Percentiles rank a stretch among this genome's conserved stretches.
Evolutionary conservation across 2,329 filamentous ascomycete genomes (phyloP).

Genomic region (Colletotrichum coccodes): DNA sequence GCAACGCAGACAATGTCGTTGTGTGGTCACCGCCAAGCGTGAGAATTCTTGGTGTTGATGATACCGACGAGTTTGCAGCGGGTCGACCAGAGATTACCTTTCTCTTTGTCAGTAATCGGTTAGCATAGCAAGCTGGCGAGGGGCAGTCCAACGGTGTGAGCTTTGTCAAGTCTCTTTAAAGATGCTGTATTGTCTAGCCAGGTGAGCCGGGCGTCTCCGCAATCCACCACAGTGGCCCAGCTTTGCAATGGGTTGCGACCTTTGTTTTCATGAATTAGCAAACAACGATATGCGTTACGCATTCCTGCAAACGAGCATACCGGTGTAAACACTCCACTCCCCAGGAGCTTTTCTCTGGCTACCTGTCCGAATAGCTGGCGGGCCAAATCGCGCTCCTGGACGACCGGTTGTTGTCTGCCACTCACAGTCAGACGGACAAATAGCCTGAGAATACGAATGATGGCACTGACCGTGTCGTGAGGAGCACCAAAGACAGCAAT

Average conservation of each 20-base stretch:
- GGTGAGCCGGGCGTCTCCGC: conserved; percentile 81
- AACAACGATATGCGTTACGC: too few relatives aligned
- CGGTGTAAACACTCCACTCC: conserved; percentile 40
- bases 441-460: not conserved
- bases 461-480: conserved; percentile 39
- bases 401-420: conserved; percentile 37
- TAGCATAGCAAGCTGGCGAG: not conserved
- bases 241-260: conserved; percentile 30
- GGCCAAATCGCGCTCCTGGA: conserved; percentile 42
- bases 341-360: conserved; percentile 36
- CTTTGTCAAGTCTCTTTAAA: conserved; percentile 78
- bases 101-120: conserved; percentile 19
- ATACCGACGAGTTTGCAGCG: conserved; percentile 54
- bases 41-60: conserved; percentile 61
- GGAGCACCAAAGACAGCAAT: conserved; percentile 43
- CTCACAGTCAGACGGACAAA: not conserved
- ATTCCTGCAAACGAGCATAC: conserved; percentile 12
- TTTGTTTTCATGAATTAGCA: conserved; percentile 22
- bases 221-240: conserved; percentile 69
- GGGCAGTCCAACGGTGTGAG: conserved; percentile 56
- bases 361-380: conserved; percentile 39
- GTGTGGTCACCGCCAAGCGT: conserved; percentile 74
- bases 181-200: conserved; percentile 82
- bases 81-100: conserved; percentile 44
- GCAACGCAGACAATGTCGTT: conserved; percentile 69